These are phyloP conservation scores for Chenopodium album DNA, from an alignment of 148 eudicot species.

Conservation along the genomic window DNA sequence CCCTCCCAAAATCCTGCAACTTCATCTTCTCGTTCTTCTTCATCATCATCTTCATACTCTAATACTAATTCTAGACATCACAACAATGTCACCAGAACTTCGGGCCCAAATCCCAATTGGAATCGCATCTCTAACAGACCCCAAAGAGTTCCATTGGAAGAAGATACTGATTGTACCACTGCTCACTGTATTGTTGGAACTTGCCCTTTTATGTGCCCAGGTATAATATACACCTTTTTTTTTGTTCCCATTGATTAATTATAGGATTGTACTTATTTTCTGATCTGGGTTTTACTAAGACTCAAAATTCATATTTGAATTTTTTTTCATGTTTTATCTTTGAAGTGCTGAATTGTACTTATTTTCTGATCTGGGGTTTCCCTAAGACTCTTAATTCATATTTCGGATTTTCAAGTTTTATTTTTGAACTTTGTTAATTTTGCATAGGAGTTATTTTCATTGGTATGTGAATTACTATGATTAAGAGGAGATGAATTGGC, in stretches of 20 bases:
- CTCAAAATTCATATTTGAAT: too few relatives aligned
- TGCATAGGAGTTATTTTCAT: not conserved
- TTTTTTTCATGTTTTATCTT: too few relatives aligned
- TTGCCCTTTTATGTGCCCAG: slow-evolving; percentile 97
- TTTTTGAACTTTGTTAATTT: too few relatives aligned
- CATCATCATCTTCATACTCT: not conserved
- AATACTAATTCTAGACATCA: not conserved
- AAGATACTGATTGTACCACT: slow-evolving; percentile 16
- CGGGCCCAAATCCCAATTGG: slow-evolving; percentile 4
- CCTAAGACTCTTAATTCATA: too few relatives aligned
- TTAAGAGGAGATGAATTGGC: too few relatives aligned
- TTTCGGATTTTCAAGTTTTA: too few relatives aligned
- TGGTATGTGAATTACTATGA: not conserved
- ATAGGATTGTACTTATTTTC: not conserved
- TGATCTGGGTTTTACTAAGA: not conserved
- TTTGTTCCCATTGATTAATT: not conserved
- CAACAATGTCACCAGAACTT: slow-evolving; percentile 4
- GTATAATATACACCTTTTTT: slow-evolving; percentile 23
- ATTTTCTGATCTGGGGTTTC: too few relatives aligned
- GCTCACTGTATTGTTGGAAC: slow-evolving; percentile 60
- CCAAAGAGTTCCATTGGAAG: slow-evolving; percentile 8
- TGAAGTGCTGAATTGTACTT: not conserved
- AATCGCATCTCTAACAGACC: not conserved
- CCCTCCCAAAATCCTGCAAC: slow-evolving; percentile 1
- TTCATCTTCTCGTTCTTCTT: slow-evolving; percentile 8